Base-by-base conservation (phyloP, 1,139 yeast genomes). In the Candida sp. region DNA sequence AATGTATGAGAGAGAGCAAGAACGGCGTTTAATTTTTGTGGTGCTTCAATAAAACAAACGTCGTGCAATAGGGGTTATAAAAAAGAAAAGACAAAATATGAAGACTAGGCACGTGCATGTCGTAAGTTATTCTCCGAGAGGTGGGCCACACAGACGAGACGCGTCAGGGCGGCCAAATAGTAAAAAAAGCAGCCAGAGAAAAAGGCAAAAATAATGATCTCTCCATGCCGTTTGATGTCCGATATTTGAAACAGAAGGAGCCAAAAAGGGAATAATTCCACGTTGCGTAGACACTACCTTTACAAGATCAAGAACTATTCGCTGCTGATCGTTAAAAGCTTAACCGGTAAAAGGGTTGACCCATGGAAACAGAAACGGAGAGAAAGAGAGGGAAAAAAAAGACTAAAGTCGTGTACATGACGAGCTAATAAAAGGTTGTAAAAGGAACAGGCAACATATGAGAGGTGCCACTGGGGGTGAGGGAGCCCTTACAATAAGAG, bases 61-160 rank as follows among this genome's bases (percentile, higher is more conserved):
- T 37, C 41, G 41, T 37, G 41, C 28, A 35, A 25, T 33, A 33
- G 35, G n/a, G 35, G 35, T 33, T 33, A 33, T 33, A 35, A 26
- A 3, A 35, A 35, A 35, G 8, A 35, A 22, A 35, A 35, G 8
- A 35, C 3, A 12, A 7, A 6, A 17, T 5, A 35, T 33, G 5
- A 12, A 33, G 5, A 33, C 8, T 11, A 11, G 23, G 31, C 42
- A 38, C 42, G 42, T 38, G 42, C 42, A 38, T 25, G 7, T 26
- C 32, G 32, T 26, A 38, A 38, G 31, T 38, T 26, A 9, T 4
- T 8, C n/a, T 38, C 42, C 42, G 31, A 26, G 31, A 38, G 27
- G 27, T 11, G 25, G 31, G 27, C 4, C 8, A 9, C n/a, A 11
- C 12, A 38, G 7, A 9, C 42, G 23, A 38, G 42, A 38, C 42